These are phyloP conservation scores for Flaveria linearis DNA, from an alignment of 129 eudicot genomes.

Conservation along the genomic window DNA sequence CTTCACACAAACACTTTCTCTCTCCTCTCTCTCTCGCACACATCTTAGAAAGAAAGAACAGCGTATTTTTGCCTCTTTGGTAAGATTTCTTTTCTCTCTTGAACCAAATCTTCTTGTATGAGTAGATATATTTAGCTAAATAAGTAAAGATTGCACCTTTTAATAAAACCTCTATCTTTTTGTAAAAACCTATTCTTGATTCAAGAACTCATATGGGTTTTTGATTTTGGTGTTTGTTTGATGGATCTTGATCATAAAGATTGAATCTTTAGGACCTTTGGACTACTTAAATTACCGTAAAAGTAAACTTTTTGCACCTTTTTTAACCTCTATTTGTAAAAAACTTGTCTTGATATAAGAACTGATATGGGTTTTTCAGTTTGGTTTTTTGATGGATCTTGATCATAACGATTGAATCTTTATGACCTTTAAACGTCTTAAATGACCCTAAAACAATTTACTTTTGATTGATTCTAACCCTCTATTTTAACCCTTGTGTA, in stretches of 20 bases:
- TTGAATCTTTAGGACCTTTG: constrained; percentile 10
- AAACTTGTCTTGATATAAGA: constrained; percentile 26
- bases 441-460: too few relatives aligned
- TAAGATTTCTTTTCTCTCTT: constrained; percentile 37
- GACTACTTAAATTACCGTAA: too few relatives aligned
- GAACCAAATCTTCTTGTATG: constrained; percentile 28
- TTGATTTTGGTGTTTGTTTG: constrained; percentile 15
- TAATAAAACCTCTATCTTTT: constrained; percentile 7
- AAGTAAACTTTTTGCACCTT: too few relatives aligned
- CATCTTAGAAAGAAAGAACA: constrained; percentile 20
- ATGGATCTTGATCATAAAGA: constrained; percentile 31
- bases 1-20: constrained; percentile 1
- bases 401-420: constrained; percentile 23
- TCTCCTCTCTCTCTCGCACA: constrained; percentile 3
- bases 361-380: constrained; percentile 22
- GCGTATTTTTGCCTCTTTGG: constrained; percentile 34
- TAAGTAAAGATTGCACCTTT: not conserved
- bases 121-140: constrained; percentile 35
- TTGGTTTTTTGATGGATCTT: constrained; percentile 25
- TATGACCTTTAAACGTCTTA: not conserved
- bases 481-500: not conserved
- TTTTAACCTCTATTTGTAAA: too few relatives aligned
- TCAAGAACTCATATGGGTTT: constrained; percentile 30
- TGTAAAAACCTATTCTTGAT: not conserved
- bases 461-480: not conserved